phyloP scores from a whole-genome alignment of 331 rosid genomes.

The Quercus phellos region DNA sequence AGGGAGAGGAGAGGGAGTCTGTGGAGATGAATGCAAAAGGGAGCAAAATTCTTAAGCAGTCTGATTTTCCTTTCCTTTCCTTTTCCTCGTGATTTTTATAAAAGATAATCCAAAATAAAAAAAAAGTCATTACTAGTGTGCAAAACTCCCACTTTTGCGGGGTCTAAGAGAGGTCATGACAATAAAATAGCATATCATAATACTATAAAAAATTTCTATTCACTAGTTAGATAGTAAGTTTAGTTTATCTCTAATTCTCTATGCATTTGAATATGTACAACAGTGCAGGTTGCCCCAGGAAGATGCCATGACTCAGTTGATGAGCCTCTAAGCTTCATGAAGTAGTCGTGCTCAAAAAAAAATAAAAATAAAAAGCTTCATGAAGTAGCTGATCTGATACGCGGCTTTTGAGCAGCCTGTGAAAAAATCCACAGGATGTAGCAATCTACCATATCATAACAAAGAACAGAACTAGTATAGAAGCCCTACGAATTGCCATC shows the following conservation, averaged over 20 bases:
- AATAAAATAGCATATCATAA: background rate
- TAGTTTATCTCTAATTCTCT: background rate
- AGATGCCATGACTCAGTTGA: background rate
- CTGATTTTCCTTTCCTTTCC: background rate
- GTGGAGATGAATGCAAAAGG: no score
- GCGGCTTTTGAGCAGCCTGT: constrained; percentile 3
- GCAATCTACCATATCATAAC: constrained; percentile 9
- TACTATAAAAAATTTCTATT: background rate
- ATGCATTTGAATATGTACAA: constrained; percentile 8
- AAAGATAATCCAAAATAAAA: no score
- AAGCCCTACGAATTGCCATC: constrained; percentile 14
- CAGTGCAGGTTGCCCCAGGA: background rate
- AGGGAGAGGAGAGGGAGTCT: no score
- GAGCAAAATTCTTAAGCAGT: background rate
- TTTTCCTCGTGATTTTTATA: background rate
- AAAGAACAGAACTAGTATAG: background rate
- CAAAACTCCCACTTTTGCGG: no score
- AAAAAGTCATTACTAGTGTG: fast-evolving
- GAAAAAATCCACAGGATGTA: background rate
- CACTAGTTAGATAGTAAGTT: background rate
- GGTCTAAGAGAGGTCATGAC: fast-evolving
- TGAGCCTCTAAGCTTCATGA: background rate
- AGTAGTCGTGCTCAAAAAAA: background rate
- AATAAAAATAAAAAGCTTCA: background rate
- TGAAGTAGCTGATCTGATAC: background rate